phyloP scores from a whole-genome alignment of 1,284 basidiomycete species.

The Sanghuangporus weigelae region DNA sequence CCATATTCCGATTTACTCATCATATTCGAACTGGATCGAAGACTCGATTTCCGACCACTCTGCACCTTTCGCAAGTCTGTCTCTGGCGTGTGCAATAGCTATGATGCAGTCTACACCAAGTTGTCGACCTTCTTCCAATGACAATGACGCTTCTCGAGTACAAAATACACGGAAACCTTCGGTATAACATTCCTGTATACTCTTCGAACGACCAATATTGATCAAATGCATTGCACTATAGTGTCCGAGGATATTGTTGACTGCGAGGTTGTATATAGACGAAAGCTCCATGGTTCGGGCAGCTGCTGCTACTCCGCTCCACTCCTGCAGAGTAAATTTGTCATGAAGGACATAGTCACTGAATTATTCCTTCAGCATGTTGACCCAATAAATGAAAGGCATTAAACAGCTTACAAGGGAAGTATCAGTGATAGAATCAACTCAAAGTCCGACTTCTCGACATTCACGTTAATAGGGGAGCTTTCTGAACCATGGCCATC shows the following conservation, averaged over 20 bases:
- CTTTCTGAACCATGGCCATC: background rate
- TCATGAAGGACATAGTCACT: background rate
- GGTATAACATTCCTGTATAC: background rate
- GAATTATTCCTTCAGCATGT: background rate
- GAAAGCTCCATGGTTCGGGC: background rate
- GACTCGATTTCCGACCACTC: background rate
- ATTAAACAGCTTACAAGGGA: background rate
- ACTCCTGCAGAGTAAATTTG: background rate
- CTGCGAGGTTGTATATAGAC: background rate
- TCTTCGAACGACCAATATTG: background rate
- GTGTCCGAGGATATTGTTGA: background rate
- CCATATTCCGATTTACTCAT: background rate
- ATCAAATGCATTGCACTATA: background rate
- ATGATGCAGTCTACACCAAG: constrained; percentile 8
- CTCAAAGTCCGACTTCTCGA: background rate
- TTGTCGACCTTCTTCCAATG: background rate
- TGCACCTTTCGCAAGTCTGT: background rate
- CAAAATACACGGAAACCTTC: constrained; percentile 1
- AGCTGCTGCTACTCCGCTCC: background rate
- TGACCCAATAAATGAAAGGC: background rate
- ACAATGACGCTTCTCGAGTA: background rate
- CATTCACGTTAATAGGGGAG: background rate
- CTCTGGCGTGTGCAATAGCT: background rate
- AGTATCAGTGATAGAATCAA: background rate
- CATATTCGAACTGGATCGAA: background rate